These are phyloP conservation scores for Ramularia collo-cygni DNA, from an alignment of 2,329 filamentous ascomycete genomes.

Conservation along the genomic window DNA sequence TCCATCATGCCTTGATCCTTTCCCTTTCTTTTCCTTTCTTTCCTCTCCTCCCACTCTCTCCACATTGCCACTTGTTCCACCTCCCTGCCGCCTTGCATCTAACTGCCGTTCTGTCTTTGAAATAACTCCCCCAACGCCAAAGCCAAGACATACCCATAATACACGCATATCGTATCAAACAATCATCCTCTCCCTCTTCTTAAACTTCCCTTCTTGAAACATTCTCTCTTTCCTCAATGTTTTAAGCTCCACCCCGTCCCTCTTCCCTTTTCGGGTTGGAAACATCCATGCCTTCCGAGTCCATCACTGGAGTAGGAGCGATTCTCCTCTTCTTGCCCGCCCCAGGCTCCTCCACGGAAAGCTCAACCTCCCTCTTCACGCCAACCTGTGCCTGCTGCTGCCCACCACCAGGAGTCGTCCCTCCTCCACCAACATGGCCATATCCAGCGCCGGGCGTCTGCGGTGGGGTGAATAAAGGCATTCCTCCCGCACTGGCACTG, in stretches of 20 bases:
- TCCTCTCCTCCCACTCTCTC: too few relatives aligned
- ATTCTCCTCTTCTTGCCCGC: slow-evolving; percentile 40
- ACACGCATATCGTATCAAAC: slow-evolving; percentile 1
- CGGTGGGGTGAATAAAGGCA: slow-evolving; percentile 82
- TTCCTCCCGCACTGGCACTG: slow-evolving; percentile 18
- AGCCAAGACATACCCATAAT: slow-evolving; percentile 11
- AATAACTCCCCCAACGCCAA: slow-evolving; percentile 12
- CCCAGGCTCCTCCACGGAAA: slow-evolving; percentile 26
- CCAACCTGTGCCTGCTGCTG: slow-evolving; percentile 10
- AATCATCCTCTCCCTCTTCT: slow-evolving; percentile 2
- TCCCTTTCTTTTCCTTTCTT: too few relatives aligned
- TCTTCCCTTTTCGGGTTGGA: too few relatives aligned
- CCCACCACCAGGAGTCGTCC: slow-evolving; percentile 18
- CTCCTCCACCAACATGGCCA: too few relatives aligned
- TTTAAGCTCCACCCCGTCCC: too few relatives aligned
- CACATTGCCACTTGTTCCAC: too few relatives aligned
- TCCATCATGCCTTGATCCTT: too few relatives aligned
- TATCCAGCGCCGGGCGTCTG: slow-evolving; percentile 75
- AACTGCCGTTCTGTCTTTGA: too few relatives aligned
- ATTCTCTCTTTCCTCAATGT: too few relatives aligned
- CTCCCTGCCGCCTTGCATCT: too few relatives aligned
- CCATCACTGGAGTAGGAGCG: slow-evolving; percentile 37
- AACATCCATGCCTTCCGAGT: slow-evolving; percentile 1
- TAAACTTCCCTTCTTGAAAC: slow-evolving; percentile 2
- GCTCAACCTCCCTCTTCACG: slow-evolving; percentile 30